phyloP scores from a whole-genome alignment of 495 filamentous ascomycete genomes.

The Penicillium macrosclerotiorum region DNA sequence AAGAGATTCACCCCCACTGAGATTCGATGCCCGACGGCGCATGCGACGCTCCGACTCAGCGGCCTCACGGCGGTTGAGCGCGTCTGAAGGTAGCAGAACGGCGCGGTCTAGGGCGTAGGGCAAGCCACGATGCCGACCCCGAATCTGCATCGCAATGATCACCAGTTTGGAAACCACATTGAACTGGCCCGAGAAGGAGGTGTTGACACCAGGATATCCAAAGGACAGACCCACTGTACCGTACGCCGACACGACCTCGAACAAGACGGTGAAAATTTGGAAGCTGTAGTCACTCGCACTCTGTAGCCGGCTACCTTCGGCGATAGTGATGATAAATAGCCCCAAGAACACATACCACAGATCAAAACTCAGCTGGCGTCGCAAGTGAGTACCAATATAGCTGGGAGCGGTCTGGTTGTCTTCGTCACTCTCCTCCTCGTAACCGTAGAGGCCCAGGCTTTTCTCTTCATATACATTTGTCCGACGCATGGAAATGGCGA shows the following conservation, averaged over 20 bases:
- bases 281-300: conserved; percentile 59
- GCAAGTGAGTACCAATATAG: conserved; percentile 85
- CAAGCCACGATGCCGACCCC: conserved; percentile 87
- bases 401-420: conserved; percentile 60
- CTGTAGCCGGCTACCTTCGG: conserved; percentile 67
- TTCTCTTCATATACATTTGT: conserved; percentile 98
- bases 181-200: conserved; percentile 80
- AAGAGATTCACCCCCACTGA: conserved; percentile 40
- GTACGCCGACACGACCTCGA: conserved; percentile 90
- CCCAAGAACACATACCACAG: conserved; percentile 92
- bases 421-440: conserved; percentile 40
- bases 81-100: conserved; percentile 77
- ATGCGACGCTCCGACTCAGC: conserved; percentile 55
- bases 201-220: conserved; percentile 71
- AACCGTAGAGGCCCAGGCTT: conserved; percentile 75
- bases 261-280: conserved; percentile 77
- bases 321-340: conserved; percentile 81
- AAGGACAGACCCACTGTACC: conserved; percentile 91
- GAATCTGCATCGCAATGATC: conserved; percentile 89
- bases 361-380: conserved; percentile 88
- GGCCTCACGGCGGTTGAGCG: conserved; percentile 67
- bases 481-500: conserved; percentile 87
- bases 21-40: conserved; percentile 52
- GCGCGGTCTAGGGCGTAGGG: conserved; percentile 91
- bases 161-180: conserved; percentile 80